phyloP scores from a whole-genome alignment of 2,329 filamentous ascomycete species.

The Pseudogymnoascus sp. region DNA sequence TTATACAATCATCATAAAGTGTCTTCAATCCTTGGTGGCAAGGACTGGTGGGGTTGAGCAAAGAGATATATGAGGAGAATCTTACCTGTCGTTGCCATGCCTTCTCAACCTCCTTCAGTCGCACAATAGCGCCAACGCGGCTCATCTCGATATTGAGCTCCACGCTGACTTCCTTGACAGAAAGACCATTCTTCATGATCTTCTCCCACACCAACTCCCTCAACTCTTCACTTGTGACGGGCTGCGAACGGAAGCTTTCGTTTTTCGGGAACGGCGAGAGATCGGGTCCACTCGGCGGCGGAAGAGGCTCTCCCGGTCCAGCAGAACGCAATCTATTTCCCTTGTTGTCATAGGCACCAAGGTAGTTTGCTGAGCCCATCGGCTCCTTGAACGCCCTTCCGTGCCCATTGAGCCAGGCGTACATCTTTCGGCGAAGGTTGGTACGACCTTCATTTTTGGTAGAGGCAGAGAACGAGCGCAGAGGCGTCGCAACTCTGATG shows the following conservation, averaged over 20 bases:
- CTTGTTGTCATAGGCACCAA: conserved; percentile 25
- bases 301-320: conserved; percentile 14
- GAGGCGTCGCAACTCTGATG: conserved; percentile 15
- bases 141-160: conserved; percentile 59
- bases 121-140: conserved; percentile 61
- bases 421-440: conserved; percentile 24
- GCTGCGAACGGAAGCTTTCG: conserved; percentile 49
- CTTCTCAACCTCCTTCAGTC: conserved; percentile 62
- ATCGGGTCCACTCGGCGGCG: conserved; percentile 20
- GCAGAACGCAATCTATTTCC: conserved; percentile 22
- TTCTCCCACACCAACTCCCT: conserved; percentile 55
- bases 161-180: conserved; percentile 56
- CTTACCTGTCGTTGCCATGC: conserved; percentile 58
- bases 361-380: conserved; percentile 27
- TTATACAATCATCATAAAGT: conserved; percentile 59
- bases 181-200: conserved; percentile 47
- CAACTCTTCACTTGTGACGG: conserved; percentile 56
- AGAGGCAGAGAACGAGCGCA: conserved; percentile 28
- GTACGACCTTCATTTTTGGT: conserved; percentile 22
- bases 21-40: conserved; percentile 10
- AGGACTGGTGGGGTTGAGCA: conserved; percentile 13
- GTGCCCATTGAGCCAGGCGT: conserved; percentile 24
- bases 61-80: conserved; percentile 5
- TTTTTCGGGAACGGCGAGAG: conserved; percentile 56
- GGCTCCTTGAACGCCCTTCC: conserved; percentile 26